Evolutionary conservation across 2,329 filamentous ascomycete species (phyloP).

Genomic region (Madurella fahalii): DNA sequence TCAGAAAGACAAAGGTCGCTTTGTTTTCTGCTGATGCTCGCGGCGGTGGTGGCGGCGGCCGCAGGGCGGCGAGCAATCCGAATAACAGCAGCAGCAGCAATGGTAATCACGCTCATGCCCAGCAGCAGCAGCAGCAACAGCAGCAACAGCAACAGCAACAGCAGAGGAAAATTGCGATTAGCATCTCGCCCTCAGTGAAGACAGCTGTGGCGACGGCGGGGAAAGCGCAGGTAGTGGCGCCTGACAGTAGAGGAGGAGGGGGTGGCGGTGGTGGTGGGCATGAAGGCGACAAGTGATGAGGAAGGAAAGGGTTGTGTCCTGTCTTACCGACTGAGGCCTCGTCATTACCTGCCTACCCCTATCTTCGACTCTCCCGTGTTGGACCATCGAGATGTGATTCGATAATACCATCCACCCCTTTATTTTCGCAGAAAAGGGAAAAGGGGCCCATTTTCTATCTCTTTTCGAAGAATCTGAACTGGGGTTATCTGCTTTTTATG

Average conservation of each 20-base stretch:
- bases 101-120: not conserved
- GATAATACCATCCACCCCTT: no score
- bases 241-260: not conserved
- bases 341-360: no score
- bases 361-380: no score
- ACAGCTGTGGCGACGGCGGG: slow-evolving; percentile 1
- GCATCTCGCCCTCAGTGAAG: slow-evolving; percentile 20
- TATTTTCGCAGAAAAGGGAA: no score
- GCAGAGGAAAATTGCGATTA: slow-evolving; percentile 25
- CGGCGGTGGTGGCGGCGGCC: slow-evolving; percentile 35
- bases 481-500: no score
- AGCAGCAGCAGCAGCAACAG: not conserved
- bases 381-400: no score
- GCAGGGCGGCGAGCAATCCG: not conserved
- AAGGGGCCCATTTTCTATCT: no score
- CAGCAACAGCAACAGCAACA: not conserved
- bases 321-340: not conserved
- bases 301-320: not conserved
- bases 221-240: not conserved
- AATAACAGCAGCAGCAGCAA: not conserved
- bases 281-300: not conserved
- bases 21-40: slow-evolving; percentile 16
- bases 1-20: slow-evolving; percentile 35
- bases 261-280: not conserved
- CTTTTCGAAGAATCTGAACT: no score